phyloP scores from a whole-genome alignment of 331 rosid genomes.

The Dryas integrifolia region DNA sequence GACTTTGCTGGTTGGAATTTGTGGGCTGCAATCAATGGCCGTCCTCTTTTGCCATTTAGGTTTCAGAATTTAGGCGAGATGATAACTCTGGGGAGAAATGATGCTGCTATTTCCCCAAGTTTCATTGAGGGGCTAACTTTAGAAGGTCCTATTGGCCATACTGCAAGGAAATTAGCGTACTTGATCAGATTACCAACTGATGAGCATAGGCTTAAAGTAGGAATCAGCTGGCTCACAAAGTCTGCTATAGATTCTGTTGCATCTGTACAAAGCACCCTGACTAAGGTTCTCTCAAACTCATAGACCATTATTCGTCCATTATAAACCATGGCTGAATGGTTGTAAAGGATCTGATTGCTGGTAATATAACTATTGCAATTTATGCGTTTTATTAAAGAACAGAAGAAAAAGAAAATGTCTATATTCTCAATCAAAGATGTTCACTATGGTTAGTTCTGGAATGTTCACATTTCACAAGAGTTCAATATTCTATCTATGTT shows the following conservation, averaged over 20 bases:
- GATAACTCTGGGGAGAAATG: slow-evolving; percentile 89
- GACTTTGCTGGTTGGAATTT: slow-evolving; percentile 97
- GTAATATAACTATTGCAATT: not conserved
- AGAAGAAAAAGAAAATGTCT: not conserved
- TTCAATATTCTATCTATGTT: no score
- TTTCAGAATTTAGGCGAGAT: slow-evolving; percentile 96
- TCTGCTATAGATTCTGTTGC: slow-evolving; percentile 79
- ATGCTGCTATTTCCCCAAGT: slow-evolving; percentile 89
- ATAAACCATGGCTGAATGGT: not conserved
- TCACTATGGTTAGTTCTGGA: no score
- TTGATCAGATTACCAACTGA: slow-evolving; percentile 91
- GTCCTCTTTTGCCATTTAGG: slow-evolving; percentile 94
- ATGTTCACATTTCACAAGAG: no score
- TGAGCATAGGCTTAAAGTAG: slow-evolving; percentile 84
- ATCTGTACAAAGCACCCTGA: slow-evolving; percentile 61
- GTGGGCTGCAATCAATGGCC: slow-evolving; percentile 94
- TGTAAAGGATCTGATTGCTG: not conserved
- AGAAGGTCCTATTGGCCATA: slow-evolving; percentile 85
- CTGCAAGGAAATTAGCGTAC: slow-evolving; percentile 94
- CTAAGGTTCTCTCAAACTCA: slow-evolving; percentile 56
- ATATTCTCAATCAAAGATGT: no score
- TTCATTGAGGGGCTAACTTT: slow-evolving; percentile 85
- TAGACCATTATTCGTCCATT: slow-evolving; percentile 22
- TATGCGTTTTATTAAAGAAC: not conserved
- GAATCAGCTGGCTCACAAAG: slow-evolving; percentile 90